These are phyloP conservation scores for Lagerstroemia speciosa DNA, from an alignment of 345 rosid genomes.

Conservation along the genomic window DNA sequence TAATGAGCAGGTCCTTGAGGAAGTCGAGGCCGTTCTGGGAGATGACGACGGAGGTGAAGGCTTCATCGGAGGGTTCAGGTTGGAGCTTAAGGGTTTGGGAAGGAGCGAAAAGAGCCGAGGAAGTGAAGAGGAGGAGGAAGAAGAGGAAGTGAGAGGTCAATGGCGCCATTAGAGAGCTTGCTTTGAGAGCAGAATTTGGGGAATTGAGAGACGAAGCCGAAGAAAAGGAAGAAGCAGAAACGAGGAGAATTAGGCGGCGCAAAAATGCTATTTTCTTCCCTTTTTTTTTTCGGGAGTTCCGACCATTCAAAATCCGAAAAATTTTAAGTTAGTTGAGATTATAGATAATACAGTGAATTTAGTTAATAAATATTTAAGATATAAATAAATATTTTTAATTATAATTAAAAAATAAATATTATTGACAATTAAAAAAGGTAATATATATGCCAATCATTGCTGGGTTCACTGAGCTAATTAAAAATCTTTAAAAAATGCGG, in stretches of 20 bases:
- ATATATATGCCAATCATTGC: too few relatives aligned
- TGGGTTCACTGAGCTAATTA: too few relatives aligned
- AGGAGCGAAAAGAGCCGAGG: not conserved
- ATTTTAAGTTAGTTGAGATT: too few relatives aligned
- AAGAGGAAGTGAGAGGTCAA: slow-evolving; percentile 2
- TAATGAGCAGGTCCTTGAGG: slow-evolving; percentile 59
- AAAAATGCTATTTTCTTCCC: too few relatives aligned
- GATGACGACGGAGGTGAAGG: slow-evolving; percentile 68
- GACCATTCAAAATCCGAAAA: too few relatives aligned
- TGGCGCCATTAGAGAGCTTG: slow-evolving; percentile 7
- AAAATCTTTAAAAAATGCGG: too few relatives aligned
- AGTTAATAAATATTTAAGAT: too few relatives aligned
- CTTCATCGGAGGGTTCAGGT: slow-evolving; percentile 21
- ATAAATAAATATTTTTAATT: too few relatives aligned
- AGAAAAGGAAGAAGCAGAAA: not conserved
- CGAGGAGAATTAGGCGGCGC: not conserved
- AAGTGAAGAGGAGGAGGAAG: not conserved
- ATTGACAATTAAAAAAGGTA: too few relatives aligned
- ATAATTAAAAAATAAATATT: too few relatives aligned
- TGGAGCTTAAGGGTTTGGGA: not conserved
- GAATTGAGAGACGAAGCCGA: not conserved
- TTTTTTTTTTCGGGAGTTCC: too few relatives aligned
- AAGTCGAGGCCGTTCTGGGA: slow-evolving; percentile 82
- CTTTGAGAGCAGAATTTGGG: not conserved
- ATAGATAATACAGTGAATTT: too few relatives aligned